These are phyloP conservation scores for Linnemannia exigua DNA, from an alignment of 192 early-diverging fungal genomes.

Conservation along the genomic window DNA sequence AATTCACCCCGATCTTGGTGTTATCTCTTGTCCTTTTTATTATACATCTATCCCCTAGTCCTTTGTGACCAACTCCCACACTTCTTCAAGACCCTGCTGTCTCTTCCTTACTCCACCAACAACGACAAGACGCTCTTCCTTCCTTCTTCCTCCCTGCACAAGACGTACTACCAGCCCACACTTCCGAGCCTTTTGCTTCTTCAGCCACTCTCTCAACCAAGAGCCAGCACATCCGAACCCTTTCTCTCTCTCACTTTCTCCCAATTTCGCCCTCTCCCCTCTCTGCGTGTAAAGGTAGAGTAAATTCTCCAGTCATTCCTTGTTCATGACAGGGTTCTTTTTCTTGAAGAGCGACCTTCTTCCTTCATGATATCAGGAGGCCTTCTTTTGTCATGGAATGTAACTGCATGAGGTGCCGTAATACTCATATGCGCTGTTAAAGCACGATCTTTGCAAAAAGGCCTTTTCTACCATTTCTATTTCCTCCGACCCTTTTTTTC, in stretches of 20 bases:
- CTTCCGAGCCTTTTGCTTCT: not conserved
- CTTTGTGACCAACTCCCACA: not conserved
- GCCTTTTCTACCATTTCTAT: not conserved
- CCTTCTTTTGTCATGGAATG: too few relatives aligned
- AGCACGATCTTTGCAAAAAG: not conserved
- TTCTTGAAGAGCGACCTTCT: not conserved
- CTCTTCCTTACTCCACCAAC: not conserved
- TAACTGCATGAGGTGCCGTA: too few relatives aligned
- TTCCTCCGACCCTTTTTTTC: not conserved
- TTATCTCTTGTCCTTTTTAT: conserved; percentile 1
- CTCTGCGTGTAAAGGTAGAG: not conserved
- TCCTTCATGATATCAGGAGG: not conserved
- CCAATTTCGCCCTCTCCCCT: too few relatives aligned
- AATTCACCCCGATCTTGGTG: conserved; percentile 15
- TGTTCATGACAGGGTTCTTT: too few relatives aligned
- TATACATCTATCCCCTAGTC: not conserved
- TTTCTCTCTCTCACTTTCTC: not conserved
- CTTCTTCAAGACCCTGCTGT: not conserved
- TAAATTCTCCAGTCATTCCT: not conserved
- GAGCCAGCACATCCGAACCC: not conserved
- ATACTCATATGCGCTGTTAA: too few relatives aligned
- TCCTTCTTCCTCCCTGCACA: not conserved
- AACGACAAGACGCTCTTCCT: not conserved
- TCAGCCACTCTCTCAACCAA: not conserved
- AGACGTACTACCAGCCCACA: not conserved